These are phyloP conservation scores for Mesotaenium endlicherianum DNA, from an alignment of 139 green algal species.

Conservation along the genomic window DNA sequence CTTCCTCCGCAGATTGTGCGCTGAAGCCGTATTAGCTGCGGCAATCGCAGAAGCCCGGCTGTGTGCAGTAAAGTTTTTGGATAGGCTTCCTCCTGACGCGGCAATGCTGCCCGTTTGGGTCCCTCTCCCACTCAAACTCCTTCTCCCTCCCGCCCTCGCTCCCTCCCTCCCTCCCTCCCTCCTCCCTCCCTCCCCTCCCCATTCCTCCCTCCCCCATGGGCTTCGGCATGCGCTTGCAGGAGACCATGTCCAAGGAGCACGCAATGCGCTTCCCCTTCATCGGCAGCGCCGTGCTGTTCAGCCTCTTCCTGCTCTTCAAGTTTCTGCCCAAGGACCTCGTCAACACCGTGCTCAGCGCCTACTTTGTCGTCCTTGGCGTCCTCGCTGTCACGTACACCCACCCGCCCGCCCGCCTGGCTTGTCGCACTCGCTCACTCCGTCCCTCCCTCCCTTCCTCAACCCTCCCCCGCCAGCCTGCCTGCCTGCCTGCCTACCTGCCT, in stretches of 20 bases:
- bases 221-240: conserved; percentile 15
- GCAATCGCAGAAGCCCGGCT: too few species aligned
- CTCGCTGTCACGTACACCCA: conserved; percentile 53
- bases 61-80: too few species aligned
- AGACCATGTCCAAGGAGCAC: conserved; percentile 69
- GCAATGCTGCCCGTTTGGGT: too few species aligned
- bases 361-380: conserved; percentile 88
- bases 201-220: background rate
- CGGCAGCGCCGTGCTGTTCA: conserved; percentile 87
- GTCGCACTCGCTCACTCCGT: background rate
- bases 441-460: too few species aligned
- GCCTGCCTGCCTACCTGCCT: too few species aligned
- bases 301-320: conserved; percentile 94
- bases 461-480: too few species aligned
- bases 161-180: background rate
- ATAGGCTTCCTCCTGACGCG: too few species aligned
- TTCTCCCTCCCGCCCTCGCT: background rate
- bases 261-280: conserved; percentile 93
- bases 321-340: conserved; percentile 86
- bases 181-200: background rate
- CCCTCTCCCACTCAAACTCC: background rate
- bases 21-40: too few species aligned
- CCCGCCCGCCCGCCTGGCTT: too few species aligned
- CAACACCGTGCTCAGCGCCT: conserved; percentile 72
- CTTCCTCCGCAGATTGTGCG: too few species aligned